Percentiles rank a stretch among this genome's conserved stretches.
Conservation (phyloP, 805 yeast genomes). For the Starmerella sirachaensis region DNA sequence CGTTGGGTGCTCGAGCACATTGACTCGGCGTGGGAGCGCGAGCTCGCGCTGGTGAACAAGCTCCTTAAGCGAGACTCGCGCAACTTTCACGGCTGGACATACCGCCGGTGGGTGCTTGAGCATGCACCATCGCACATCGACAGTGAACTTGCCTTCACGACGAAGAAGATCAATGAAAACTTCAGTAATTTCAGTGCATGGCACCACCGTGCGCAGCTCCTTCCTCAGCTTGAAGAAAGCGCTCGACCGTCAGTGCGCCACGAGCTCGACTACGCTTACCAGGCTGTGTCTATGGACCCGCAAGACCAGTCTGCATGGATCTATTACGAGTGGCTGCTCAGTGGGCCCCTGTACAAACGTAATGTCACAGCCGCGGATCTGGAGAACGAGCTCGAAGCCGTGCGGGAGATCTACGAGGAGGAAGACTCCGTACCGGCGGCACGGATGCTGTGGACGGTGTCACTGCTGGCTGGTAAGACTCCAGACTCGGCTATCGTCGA, state of each 20-base stretch:
- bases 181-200: constrained; percentile 92
- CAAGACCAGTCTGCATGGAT: constrained; percentile 92
- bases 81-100: constrained; percentile 94
- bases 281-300: constrained; percentile 85
- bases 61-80: constrained; percentile 63
- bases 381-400: constrained; percentile 53
- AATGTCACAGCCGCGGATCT: constrained; percentile 48
- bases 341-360: constrained; percentile 32
- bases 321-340: constrained; percentile 68
- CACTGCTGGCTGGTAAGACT: neutral
- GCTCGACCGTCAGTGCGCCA: constrained; percentile 29
- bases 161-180: constrained; percentile 62
- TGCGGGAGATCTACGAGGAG: constrained; percentile 16
- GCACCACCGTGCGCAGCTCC: constrained; percentile 72
- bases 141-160: constrained; percentile 63
- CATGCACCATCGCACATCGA: neutral
- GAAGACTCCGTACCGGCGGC: constrained; percentile 15
- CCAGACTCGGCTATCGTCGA: constrained; percentile 9
- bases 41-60: constrained; percentile 55
- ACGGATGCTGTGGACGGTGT: constrained; percentile 6
- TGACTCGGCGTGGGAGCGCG: constrained; percentile 52
- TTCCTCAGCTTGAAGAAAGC: constrained; percentile 39
- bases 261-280: constrained; percentile 59
- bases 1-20: constrained; percentile 53
- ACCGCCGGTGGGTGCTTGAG: constrained; percentile 58